phyloP scores from a whole-genome alignment of 257 asterid species.

The Knoxia roxburghii region DNA sequence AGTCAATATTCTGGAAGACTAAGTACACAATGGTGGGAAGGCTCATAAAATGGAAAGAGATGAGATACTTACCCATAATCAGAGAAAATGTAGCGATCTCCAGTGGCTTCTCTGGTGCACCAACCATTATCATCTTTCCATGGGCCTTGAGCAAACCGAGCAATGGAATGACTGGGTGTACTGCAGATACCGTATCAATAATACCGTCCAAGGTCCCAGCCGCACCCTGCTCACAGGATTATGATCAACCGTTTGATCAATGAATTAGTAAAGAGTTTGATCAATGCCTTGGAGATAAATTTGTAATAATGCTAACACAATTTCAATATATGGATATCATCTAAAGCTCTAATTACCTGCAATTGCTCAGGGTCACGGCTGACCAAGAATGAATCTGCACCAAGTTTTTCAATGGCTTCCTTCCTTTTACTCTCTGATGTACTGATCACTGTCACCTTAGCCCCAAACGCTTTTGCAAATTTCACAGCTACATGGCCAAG shows the following conservation, averaged over 20 bases:
- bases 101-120: conserved; percentile 51
- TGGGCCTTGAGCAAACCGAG: conserved; percentile 37
- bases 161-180: conserved; percentile 41
- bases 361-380: conserved; percentile 36
- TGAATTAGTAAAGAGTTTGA: background rate
- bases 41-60: too few relatives aligned
- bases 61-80: conserved; percentile 26
- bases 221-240: conserved; percentile 34
- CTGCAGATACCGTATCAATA: conserved; percentile 49
- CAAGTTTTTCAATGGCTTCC: conserved; percentile 39
- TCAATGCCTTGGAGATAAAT: background rate
- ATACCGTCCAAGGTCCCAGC: conserved; percentile 45
- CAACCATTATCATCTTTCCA: conserved; percentile 54
- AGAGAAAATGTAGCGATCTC: conserved; percentile 45
- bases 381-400: conserved; percentile 39
- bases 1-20: too few relatives aligned
- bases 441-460: conserved; percentile 44
- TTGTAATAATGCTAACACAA: fast-evolving
- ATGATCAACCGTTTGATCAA: background rate
- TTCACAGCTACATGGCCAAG: conserved; percentile 49
- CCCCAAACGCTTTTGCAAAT: conserved; percentile 43
- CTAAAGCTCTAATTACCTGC: conserved; percentile 21
- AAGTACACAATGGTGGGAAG: too few relatives aligned
- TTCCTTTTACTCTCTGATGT: conserved; percentile 35
- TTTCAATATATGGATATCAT: too few relatives aligned